Conservation (phyloP, 2,329 filamentous ascomycete genomes). For the Monascus ruber region DNA sequence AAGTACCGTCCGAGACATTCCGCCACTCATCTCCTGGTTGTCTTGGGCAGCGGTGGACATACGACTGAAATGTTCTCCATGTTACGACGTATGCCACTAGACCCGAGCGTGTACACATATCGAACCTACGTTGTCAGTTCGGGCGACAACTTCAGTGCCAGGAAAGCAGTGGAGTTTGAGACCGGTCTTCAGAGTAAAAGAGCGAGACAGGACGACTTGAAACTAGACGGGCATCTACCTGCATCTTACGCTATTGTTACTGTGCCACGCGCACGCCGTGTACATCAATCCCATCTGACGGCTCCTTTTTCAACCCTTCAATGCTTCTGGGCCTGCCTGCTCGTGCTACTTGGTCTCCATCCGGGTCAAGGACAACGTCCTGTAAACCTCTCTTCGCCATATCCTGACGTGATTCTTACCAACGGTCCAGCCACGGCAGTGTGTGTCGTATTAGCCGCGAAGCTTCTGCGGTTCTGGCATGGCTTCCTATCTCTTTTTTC, state of each 20-base stretch:
- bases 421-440: slow-evolving; percentile 87
- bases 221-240: slow-evolving; percentile 2
- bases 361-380: slow-evolving; percentile 18
- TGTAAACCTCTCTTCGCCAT: slow-evolving; percentile 22
- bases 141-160: slow-evolving; percentile 61
- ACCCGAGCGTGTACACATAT: slow-evolving; percentile 42
- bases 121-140: slow-evolving; percentile 73
- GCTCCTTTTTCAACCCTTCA: slow-evolving; percentile 57
- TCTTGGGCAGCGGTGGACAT: slow-evolving; percentile 88
- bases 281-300: slow-evolving; percentile 70
- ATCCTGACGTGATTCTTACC: slow-evolving; percentile 66
- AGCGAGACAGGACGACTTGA: slow-evolving; percentile 3
- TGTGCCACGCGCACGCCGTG: slow-evolving; percentile 64
- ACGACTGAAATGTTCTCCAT: slow-evolving; percentile 90
- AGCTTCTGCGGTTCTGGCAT: slow-evolving; percentile 45
- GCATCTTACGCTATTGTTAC: slow-evolving; percentile 50
- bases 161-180: slow-evolving; percentile 55
- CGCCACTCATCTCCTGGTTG: slow-evolving; percentile 57
- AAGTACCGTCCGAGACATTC: slow-evolving; percentile 16
- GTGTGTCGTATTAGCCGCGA: slow-evolving; percentile 52
- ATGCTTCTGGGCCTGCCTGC: slow-evolving; percentile 54
- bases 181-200: slow-evolving; percentile 14
- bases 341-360: slow-evolving; percentile 38
- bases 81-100: slow-evolving; percentile 49
- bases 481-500: slow-evolving; percentile 6